Percentiles rank a stretch among this genome's conserved stretches.
phyloP scores from a whole-genome alignment of 2,329 filamentous ascomycete species.

The Calonectria leucothoes region DNA sequence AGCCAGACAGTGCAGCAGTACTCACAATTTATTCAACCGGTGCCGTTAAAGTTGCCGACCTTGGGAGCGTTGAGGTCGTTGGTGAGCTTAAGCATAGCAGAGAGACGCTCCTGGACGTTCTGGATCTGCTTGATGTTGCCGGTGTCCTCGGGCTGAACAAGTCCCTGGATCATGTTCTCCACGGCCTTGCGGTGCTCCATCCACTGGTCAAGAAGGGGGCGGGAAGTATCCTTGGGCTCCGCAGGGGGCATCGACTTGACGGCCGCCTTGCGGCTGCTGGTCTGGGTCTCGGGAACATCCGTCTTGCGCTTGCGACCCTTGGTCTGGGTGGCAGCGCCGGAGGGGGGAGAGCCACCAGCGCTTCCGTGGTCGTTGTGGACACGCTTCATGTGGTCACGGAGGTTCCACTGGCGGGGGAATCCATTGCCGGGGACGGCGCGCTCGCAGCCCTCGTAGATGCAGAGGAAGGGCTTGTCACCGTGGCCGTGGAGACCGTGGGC shows the following conservation, averaged over 20 bases:
- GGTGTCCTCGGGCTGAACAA: slow-evolving; percentile 62
- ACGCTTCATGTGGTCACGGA: slow-evolving; percentile 96
- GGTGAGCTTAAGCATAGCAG: slow-evolving; percentile 64
- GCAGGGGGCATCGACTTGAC: slow-evolving; percentile 53
- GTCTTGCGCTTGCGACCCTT: slow-evolving; percentile 71
- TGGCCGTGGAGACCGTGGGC: slow-evolving; percentile 96
- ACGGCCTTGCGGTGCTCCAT: slow-evolving; percentile 73
- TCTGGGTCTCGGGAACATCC: slow-evolving; percentile 56
- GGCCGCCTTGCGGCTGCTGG: slow-evolving; percentile 61
- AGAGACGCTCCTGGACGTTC: slow-evolving; percentile 62
- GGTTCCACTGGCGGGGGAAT: slow-evolving; percentile 95
- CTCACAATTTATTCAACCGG: slow-evolving; percentile 46
- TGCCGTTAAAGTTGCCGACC: slow-evolving; percentile 40
- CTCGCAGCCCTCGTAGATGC: slow-evolving; percentile 88
- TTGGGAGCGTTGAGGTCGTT: slow-evolving; percentile 43
- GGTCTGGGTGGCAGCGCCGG: slow-evolving; percentile 45
- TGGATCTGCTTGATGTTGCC: slow-evolving; percentile 66
- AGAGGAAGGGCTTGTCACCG: slow-evolving; percentile 91
- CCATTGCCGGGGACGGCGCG: slow-evolving; percentile 84
- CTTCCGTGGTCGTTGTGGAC: slow-evolving; percentile 78
- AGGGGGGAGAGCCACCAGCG: slow-evolving; percentile 54
- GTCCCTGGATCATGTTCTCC: slow-evolving; percentile 66
- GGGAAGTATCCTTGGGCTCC: slow-evolving; percentile 48
- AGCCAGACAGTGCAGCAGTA: neutral
- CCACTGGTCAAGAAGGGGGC: slow-evolving; percentile 65